Percentiles rank a stretch among this genome's conserved stretches.
Evolutionary conservation across 106 monocot species (phyloP).

Genomic region (Xerophyta viscosa): DNA sequence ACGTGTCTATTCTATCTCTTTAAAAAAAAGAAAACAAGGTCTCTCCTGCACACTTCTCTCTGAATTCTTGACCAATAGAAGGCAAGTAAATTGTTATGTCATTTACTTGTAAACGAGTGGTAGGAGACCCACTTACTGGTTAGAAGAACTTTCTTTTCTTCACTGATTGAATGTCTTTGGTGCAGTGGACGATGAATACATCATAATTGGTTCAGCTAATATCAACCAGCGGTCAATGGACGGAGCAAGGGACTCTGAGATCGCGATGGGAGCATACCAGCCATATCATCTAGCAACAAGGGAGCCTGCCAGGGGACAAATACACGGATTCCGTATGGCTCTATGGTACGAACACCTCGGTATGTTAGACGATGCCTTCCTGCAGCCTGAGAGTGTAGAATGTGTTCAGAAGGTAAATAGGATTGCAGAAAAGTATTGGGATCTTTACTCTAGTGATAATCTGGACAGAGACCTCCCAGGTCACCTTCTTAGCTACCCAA

Average conservation of each 20-base stretch:
- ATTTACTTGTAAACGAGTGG: too few relatives aligned
- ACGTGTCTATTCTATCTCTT: too few relatives aligned
- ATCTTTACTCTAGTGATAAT: slow-evolving; percentile 27
- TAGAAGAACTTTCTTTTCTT: too few relatives aligned
- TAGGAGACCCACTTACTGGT: too few relatives aligned
- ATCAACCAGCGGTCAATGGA: slow-evolving; percentile 80
- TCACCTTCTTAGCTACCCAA: slow-evolving; percentile 58
- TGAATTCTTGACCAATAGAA: too few relatives aligned
- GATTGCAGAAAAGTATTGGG: slow-evolving; percentile 56
- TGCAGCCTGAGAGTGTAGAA: slow-evolving; percentile 42
- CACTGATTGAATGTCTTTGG: not conserved
- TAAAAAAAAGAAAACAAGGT: too few relatives aligned
- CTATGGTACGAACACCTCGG: slow-evolving; percentile 73
- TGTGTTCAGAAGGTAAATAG: slow-evolving; percentile 60
- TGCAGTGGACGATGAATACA: slow-evolving; percentile 80
- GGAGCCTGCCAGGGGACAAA: slow-evolving; percentile 41
- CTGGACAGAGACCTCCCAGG: slow-evolving; percentile 49
- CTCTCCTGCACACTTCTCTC: too few relatives aligned
- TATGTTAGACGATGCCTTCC: slow-evolving; percentile 40
- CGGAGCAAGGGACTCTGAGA: slow-evolving; percentile 69
- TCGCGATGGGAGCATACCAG: slow-evolving; percentile 79
- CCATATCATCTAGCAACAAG: slow-evolving; percentile 42
- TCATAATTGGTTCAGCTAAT: slow-evolving; percentile 73
- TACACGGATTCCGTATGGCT: slow-evolving; percentile 68
- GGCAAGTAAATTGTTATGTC: too few relatives aligned